Conservation (phyloP, 805 yeast genomes). For the Torulaspora franciscae region DNA sequence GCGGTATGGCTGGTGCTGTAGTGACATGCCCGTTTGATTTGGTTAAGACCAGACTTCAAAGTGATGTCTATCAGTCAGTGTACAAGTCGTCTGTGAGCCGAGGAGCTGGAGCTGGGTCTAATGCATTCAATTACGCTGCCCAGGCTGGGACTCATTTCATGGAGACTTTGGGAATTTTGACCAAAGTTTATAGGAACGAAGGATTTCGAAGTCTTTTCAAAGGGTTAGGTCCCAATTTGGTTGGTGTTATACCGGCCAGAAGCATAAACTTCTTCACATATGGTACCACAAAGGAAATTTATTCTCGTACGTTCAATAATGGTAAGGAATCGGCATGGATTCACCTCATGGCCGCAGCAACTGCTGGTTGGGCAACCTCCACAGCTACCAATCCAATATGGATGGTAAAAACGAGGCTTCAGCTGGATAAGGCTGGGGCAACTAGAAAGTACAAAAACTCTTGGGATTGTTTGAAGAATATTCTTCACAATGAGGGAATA, state of each 20-base stretch:
- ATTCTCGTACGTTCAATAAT: constrained; percentile 61
- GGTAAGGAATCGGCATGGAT: constrained; percentile 80
- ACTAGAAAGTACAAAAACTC: constrained; percentile 70
- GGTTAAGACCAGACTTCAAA: constrained; percentile 90
- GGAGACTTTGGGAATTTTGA: constrained; percentile 74
- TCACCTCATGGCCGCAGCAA: constrained; percentile 79
- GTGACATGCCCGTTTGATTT: constrained; percentile 94
- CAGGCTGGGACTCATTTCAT: constrained; percentile 64
- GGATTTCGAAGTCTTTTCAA: constrained; percentile 85
- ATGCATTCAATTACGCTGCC: constrained; percentile 33
- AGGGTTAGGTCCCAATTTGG: constrained; percentile 94
- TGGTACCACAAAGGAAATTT: constrained; percentile 80
- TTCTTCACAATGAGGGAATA: constrained; percentile 72
- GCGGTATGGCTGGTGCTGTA: constrained; percentile 97
- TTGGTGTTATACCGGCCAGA: constrained; percentile 97
- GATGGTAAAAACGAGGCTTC: constrained; percentile 92
- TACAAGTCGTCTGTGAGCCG: constrained; percentile 38
- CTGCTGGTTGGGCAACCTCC: constrained; percentile 90
- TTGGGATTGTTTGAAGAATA: constrained; percentile 72
- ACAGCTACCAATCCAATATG: constrained; percentile 98
- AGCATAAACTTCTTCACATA: constrained; percentile 94
- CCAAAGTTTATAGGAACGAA: constrained; percentile 63
- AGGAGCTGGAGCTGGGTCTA: constrained; percentile 3
- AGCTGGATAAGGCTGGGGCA: constrained; percentile 69
- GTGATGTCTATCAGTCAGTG: constrained; percentile 66